phyloP scores from a whole-genome alignment of 164 flowering plant species.

The Tetrastigma voinierianum region DNA sequence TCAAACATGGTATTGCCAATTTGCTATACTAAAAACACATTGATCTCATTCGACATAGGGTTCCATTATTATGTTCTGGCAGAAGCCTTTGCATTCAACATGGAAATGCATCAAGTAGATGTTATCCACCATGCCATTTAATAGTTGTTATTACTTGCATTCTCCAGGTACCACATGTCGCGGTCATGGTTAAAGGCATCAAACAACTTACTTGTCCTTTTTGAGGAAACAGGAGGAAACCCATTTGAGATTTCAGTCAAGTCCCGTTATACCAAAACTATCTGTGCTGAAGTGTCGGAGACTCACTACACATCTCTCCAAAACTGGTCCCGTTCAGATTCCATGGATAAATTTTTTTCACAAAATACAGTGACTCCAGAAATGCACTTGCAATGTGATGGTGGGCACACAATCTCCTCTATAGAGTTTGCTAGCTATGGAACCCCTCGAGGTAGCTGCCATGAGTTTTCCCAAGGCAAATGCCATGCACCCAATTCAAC shows the following conservation, averaged over 20 bases:
- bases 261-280: constrained; percentile 27
- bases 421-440: constrained; percentile 91
- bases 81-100: not conserved
- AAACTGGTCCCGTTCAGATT: constrained; percentile 44
- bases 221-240: constrained; percentile 89
- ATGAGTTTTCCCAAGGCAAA: constrained; percentile 49
- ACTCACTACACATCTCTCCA: constrained; percentile 66
- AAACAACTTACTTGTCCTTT: constrained; percentile 69
- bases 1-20: constrained; percentile 77
- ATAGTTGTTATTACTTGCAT: not conserved
- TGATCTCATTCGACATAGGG: not conserved
- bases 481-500: constrained; percentile 73
- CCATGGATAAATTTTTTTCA: constrained; percentile 19
- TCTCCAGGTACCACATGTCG: constrained; percentile 84
- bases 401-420: constrained; percentile 54
- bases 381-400: constrained; percentile 66
- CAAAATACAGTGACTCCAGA: constrained; percentile 42
- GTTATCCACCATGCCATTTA: no score
- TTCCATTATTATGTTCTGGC: not conserved
- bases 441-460: constrained; percentile 82
- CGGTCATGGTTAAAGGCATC: constrained; percentile 70
- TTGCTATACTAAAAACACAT: not conserved
- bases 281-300: constrained; percentile 75
- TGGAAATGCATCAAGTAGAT: not conserved
- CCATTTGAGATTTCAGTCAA: constrained; percentile 68